Base-by-base conservation (phyloP, 192 early-diverging fungal species). In the Backusella tuberculispora region DNA sequence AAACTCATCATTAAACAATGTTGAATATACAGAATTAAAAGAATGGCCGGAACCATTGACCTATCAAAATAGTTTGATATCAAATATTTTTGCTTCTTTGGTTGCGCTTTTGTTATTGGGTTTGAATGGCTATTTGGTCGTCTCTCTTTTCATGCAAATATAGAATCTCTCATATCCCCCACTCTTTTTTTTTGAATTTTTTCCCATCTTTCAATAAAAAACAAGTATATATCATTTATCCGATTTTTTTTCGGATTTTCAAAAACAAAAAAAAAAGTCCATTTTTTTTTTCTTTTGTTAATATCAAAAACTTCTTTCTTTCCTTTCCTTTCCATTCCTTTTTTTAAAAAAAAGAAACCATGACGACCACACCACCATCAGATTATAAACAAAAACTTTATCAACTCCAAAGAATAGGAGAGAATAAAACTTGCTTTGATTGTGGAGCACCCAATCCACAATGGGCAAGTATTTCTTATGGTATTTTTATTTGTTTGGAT, bases 401-500 rank as follows among this genome's bases (percentile, higher is more conserved):
- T 44, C 86, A 90, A 7, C 85, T 90, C 64, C 88, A 89, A 76
- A 81, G 83, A 42, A 80, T 81, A 70, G 81, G 79, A 56, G 88
- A 83, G 69, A 90, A 88, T 68, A 83, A 86, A 83, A 83, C 81
- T 19, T 97, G 97, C 80, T 90, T 98, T 73, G 97, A 98, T 80
- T 97, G 97, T 83, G 90, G 90, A 60, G 90, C 89, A 40, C 94
- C 92, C 67, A 90, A 91, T 67, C 92, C 90, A 15, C 92, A 94
- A 70, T 97, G 97, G 98, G 95, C 96, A 10, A 92, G 89, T 76
- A 95, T 97, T 37, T 93, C 94, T 34, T 90, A 95, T 76, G 97
- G 95, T 50, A 97, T 94, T 71, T 97, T 98, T 78, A 96, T 99
- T 73, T 99, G 96, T 81, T 86, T 98, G 43, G 93, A 97, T 72